These are phyloP conservation scores for Ambrosia artemisiifolia DNA, from an alignment of 129 eudicot species.

Conservation along the genomic window DNA sequence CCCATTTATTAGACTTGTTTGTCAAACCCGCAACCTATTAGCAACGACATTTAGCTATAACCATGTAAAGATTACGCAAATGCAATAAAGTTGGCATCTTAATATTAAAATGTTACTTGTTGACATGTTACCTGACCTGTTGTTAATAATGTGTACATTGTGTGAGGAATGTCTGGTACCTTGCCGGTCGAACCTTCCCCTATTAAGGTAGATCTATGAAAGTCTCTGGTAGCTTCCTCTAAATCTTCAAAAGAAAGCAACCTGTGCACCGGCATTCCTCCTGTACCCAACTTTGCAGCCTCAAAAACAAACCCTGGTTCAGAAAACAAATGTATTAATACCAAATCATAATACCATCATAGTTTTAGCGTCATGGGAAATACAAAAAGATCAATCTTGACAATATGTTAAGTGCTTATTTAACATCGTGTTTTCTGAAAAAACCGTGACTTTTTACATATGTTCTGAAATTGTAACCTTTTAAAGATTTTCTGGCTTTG, in stretches of 20 bases:
- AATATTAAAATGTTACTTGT: background rate
- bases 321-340: background rate
- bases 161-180: constrained; percentile 29
- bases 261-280: constrained; percentile 51
- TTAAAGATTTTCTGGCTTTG: background rate
- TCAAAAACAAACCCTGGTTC: constrained; percentile 48
- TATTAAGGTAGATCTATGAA: constrained; percentile 39
- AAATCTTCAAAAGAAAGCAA: constrained; percentile 50
- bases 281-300: constrained; percentile 51
- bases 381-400: constrained; percentile 12
- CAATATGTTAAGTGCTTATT: background rate
- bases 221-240: constrained; percentile 59
- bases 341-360: background rate
- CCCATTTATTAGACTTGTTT: constrained; percentile 65
- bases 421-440: background rate
- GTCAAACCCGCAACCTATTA: constrained; percentile 83
- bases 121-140: no score
- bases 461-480: background rate
- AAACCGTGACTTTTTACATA: background rate
- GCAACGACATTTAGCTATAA: constrained; percentile 17
- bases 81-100: constrained; percentile 1
- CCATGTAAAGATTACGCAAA: background rate
- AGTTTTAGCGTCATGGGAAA: background rate
- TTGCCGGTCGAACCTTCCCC: constrained; percentile 65
- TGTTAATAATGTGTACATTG: background rate